Percentiles rank a stretch among this genome's conserved stretches.
Conservation (phyloP, 345 rosid species). For the Reutealis trisperma region DNA sequence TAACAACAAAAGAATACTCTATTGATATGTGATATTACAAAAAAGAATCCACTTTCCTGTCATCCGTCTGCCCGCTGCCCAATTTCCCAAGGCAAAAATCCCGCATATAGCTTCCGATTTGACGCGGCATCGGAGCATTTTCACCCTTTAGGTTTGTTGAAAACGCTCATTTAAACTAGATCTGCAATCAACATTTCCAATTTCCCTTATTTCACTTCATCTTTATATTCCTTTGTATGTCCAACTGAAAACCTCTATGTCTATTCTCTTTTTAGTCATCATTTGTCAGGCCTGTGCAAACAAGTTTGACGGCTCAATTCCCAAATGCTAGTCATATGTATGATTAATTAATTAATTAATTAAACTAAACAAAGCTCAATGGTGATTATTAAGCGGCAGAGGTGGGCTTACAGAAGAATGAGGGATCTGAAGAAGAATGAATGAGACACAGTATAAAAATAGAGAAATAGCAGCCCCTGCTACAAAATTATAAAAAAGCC, state of each 20-base stretch:
- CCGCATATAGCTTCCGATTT: slow-evolving; percentile 16
- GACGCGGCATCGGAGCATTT: slow-evolving; percentile 13
- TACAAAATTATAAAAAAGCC: slow-evolving; percentile 58
- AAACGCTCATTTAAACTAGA: slow-evolving; percentile 16
- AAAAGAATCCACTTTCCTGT: slow-evolving; percentile 6
- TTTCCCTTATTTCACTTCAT: slow-evolving; percentile 29
- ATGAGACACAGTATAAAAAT: slow-evolving; percentile 58
- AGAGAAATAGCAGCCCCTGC: slow-evolving; percentile 65
- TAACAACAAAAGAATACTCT: not conserved
- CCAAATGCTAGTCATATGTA: not conserved
- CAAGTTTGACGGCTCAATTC: not conserved
- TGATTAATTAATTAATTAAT: not conserved
- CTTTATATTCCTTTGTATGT: slow-evolving; percentile 16
- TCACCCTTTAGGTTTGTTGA: slow-evolving; percentile 11
- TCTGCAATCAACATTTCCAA: slow-evolving; percentile 18
- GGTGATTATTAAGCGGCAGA: not conserved
- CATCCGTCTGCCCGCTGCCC: slow-evolving; percentile 1
- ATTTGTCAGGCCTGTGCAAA: slow-evolving; percentile 38
- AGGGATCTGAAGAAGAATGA: slow-evolving; percentile 80
- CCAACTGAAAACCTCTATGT: slow-evolving; percentile 11
- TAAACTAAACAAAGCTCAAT: not conserved
- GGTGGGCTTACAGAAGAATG: slow-evolving; percentile 51
- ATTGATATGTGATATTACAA: slow-evolving; percentile 19
- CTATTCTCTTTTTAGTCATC: not conserved
- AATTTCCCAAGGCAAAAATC: slow-evolving; percentile 11